Conservation (phyloP, 768 basidiomycete genomes). For the Boletus speciosus region DNA sequence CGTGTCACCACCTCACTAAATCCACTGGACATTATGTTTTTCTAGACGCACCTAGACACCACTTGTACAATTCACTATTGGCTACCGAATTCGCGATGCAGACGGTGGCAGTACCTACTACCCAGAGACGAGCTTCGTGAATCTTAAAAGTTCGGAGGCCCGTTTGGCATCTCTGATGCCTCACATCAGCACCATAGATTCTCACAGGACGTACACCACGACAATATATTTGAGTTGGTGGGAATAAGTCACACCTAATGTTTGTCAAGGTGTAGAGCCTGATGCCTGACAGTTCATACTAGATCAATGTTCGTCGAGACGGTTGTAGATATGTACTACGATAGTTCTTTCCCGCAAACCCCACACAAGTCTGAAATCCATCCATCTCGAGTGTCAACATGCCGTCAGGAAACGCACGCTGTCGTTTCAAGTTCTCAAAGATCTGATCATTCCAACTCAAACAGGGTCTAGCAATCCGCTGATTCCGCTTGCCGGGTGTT, state of each 20-base stretch:
- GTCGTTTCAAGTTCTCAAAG: too few relatives aligned
- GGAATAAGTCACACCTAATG: constrained; percentile 38
- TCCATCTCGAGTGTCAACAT: too few relatives aligned
- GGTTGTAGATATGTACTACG: too few relatives aligned
- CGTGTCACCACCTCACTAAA: not conserved
- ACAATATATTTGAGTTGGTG: constrained; percentile 34
- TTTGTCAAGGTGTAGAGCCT: too few relatives aligned
- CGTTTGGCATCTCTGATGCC: not conserved
- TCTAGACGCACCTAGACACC: not conserved
- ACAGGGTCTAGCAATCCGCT: too few relatives aligned
- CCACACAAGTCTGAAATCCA: too few relatives aligned
- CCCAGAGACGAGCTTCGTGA: too few relatives aligned
- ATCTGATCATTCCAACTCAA: too few relatives aligned
- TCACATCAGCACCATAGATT: not conserved
- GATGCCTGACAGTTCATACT: not conserved
- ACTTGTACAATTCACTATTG: not conserved
- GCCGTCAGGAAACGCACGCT: too few relatives aligned
- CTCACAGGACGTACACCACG: constrained; percentile 1
- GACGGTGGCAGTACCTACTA: not conserved
- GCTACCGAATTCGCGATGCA: not conserved
- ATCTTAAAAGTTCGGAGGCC: not conserved
- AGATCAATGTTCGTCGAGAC: constrained; percentile 46
- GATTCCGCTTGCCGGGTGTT: too few relatives aligned
- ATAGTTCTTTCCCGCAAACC: too few relatives aligned
- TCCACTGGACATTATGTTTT: not conserved